Conservation (phyloP, 768 basidiomycete species). For the Butyriboletus loyo region DNA sequence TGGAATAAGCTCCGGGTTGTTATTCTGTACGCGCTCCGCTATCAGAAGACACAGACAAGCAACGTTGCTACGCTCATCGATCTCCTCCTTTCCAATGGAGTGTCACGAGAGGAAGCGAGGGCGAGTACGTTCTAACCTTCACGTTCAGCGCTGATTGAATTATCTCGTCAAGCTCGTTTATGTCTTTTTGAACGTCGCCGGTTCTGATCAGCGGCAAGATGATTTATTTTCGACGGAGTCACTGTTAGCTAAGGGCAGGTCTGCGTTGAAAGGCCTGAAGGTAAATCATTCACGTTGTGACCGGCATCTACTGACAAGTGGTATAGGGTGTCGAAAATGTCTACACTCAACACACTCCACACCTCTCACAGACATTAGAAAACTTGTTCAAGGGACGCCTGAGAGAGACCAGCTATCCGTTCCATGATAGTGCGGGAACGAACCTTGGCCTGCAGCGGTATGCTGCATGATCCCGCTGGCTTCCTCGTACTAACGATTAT, state of each 20-base stretch:
- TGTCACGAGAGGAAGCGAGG: slow-evolving; percentile 71
- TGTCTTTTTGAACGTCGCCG: slow-evolving; percentile 87
- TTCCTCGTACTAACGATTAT: slow-evolving; percentile 1
- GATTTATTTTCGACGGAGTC: slow-evolving; percentile 96
- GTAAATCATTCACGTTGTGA: slow-evolving; percentile 36
- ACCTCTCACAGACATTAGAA: slow-evolving; percentile 89
- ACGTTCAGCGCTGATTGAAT: slow-evolving; percentile 8
- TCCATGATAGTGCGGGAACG: slow-evolving; percentile 67
- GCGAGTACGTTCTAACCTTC: slow-evolving; percentile 33
- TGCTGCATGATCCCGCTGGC: slow-evolving; percentile 1
- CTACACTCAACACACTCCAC: slow-evolving; percentile 95
- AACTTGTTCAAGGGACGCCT: slow-evolving; percentile 82
- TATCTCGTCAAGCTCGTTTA: slow-evolving; percentile 71
- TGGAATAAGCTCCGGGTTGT: slow-evolving; percentile 88
- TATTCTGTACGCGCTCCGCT: slow-evolving; percentile 89
- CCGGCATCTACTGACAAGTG: slow-evolving; percentile 5
- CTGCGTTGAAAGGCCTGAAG: slow-evolving; percentile 93
- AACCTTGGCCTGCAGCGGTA: slow-evolving; percentile 74
- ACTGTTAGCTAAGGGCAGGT: slow-evolving; percentile 88
- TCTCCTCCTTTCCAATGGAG: slow-evolving; percentile 70
- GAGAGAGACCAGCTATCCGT: slow-evolving; percentile 87
- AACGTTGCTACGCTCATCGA: slow-evolving; percentile 81
- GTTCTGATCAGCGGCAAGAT: slow-evolving; percentile 94
- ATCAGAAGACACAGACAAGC: slow-evolving; percentile 83
- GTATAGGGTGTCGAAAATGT: slow-evolving; percentile 95